These are phyloP conservation scores for Candida dubliniensis DNA, from an alignment of 1,139 yeast species.

Conservation along the genomic window DNA sequence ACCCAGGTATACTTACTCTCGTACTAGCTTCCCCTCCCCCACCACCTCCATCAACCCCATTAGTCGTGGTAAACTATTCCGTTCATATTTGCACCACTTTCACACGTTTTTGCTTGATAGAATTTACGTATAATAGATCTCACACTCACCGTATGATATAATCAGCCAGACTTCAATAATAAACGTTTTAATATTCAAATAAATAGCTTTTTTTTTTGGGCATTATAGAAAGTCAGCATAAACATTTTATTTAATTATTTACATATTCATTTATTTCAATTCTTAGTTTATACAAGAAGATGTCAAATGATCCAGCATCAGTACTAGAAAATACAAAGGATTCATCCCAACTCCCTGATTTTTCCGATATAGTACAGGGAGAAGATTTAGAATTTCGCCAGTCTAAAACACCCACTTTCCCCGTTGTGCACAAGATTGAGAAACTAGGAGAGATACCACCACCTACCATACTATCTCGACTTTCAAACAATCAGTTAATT, in stretches of 20 bases:
- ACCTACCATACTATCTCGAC: constrained; percentile 22
- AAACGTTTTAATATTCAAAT: no score
- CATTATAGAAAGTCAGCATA: no score
- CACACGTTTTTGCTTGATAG: no score
- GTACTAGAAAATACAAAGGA: background rate
- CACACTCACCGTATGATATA: no score
- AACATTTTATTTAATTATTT: background rate
- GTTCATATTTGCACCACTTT: no score
- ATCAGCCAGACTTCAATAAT: no score
- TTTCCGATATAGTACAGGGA: constrained; percentile 42
- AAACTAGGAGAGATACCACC: constrained; percentile 23
- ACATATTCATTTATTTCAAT: background rate
- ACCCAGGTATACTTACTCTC: no score
- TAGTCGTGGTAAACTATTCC: no score
- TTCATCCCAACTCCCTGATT: constrained; percentile 20
- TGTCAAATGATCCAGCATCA: background rate
- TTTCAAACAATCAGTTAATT: constrained; percentile 37
- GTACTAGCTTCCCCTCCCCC: no score
- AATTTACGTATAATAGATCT: no score
- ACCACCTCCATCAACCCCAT: no score
- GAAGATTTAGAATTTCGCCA: constrained; percentile 40
- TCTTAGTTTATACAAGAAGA: background rate
- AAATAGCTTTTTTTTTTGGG: no score
- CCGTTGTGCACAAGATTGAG: constrained; percentile 24
- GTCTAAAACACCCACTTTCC: constrained; percentile 21